A percentile compares a stretch with the other conserved stretches of the same genome.
Evolutionary conservation across 257 asterid species (phyloP).

Genomic region (Fraxinus cuspidata): DNA sequence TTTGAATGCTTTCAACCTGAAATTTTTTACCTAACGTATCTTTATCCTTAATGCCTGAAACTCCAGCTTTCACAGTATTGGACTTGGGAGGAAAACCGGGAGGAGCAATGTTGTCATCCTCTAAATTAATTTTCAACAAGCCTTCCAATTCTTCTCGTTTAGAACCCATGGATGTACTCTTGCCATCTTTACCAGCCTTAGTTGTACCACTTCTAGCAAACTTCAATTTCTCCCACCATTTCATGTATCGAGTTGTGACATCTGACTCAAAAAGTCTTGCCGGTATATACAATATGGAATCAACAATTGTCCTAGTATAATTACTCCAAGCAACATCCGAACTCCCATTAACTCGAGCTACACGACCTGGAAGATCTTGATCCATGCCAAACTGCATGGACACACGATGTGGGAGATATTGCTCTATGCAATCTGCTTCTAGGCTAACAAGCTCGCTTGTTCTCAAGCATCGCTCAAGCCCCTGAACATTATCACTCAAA

Average conservation of each 20-base stretch:
- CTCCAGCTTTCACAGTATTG: not conserved
- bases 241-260: slow-evolving; percentile 29
- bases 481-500: slow-evolving; percentile 21
- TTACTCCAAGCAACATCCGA: slow-evolving; percentile 33
- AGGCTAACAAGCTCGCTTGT: slow-evolving; percentile 39
- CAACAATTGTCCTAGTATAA: slow-evolving; percentile 32
- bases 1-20: not conserved
- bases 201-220: not conserved
- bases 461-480: slow-evolving; percentile 26
- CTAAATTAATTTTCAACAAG: not conserved
- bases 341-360: slow-evolving; percentile 1
- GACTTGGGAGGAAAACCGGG: slow-evolving; percentile 15
- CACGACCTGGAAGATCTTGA: slow-evolving; percentile 43
- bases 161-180: not conserved
- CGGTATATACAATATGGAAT: slow-evolving; percentile 33
- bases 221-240: slow-evolving; percentile 35
- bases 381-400: slow-evolving; percentile 52
- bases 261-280: slow-evolving; percentile 29
- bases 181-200: not conserved
- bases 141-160: not conserved
- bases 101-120: slow-evolving; percentile 5
- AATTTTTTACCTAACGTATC: not conserved
- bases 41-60: not conserved
- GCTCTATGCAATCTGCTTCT: slow-evolving; percentile 32
- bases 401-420: slow-evolving; percentile 52